Conservation (phyloP, 805 yeast species). For the Millerozyma acaciae region DNA sequence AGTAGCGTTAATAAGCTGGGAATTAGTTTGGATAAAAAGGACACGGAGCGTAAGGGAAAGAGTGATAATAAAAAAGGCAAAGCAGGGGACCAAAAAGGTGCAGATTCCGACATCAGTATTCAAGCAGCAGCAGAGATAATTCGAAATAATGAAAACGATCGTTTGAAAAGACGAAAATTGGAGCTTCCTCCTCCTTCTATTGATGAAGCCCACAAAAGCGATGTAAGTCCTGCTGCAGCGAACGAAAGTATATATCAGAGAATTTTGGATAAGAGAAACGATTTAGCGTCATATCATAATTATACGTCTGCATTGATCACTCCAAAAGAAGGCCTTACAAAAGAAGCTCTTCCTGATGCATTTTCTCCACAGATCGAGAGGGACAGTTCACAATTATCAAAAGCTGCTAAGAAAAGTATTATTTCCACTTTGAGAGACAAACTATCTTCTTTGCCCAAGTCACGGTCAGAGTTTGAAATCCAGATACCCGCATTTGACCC, state of each 20-base stretch:
- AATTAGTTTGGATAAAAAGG: conserved; percentile 34
- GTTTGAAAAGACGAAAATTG: conserved; percentile 22
- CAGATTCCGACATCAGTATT: conserved; percentile 17
- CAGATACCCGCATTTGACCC: conserved; percentile 30
- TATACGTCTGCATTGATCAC: too few species aligned
- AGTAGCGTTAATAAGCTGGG: conserved; percentile 43
- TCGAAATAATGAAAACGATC: conserved; percentile 16
- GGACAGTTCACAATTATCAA: too few species aligned
- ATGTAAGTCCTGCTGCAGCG: conserved; percentile 15
- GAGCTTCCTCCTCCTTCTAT: conserved; percentile 23
- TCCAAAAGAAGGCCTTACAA: too few species aligned
- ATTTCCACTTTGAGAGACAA: too few species aligned
- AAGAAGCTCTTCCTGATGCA: too few species aligned
- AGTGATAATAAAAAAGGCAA: conserved; percentile 17
- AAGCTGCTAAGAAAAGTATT: too few species aligned
- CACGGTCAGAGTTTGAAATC: conserved; percentile 32
- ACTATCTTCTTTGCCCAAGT: too few species aligned
- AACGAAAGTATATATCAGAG: conserved; percentile 27
- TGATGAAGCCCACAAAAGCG: too few species aligned
- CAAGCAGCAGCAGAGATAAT: conserved; percentile 22
- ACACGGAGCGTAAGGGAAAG: conserved; percentile 28
- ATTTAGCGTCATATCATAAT: too few species aligned
- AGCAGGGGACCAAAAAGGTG: conserved; percentile 13
- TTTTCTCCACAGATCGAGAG: too few species aligned
- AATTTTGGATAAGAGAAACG: conserved; percentile 30